Percentiles rank a stretch among this genome's conserved stretches.
These are phyloP conservation scores for Trypanosomatidae sp. DNA, from an alignment of 208 protist genomes.

Conservation along the genomic window DNA sequence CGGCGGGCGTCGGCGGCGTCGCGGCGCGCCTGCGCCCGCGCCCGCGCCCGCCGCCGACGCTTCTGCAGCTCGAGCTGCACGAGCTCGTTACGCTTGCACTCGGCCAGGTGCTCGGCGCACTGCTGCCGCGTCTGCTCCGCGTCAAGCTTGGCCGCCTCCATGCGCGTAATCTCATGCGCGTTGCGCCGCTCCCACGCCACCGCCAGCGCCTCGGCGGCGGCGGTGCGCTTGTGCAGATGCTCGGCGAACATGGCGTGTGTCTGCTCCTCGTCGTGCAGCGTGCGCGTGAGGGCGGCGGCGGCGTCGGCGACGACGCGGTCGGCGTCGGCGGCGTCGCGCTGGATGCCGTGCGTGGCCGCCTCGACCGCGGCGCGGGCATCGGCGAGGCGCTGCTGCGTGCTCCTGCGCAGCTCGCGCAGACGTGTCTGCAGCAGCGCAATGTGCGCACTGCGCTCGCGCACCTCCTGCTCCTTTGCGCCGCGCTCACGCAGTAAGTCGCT, in stretches of 20 bases:
- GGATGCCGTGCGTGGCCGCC: constrained; percentile 48
- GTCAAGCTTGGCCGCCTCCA: constrained; percentile 67
- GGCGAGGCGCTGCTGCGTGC: constrained; percentile 55
- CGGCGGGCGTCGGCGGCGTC: constrained; percentile 21
- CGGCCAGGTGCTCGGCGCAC: constrained; percentile 53
- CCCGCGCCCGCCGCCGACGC: constrained; percentile 21
- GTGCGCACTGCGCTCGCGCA: constrained; percentile 45
- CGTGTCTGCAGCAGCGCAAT: constrained; percentile 43
- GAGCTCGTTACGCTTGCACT: constrained; percentile 34
- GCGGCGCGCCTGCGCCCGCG: constrained; percentile 11
- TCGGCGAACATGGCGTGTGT: constrained; percentile 45
- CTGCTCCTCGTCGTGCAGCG: constrained; percentile 26
- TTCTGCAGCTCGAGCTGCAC: constrained; percentile 30
- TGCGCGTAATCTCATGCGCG: constrained; percentile 55
- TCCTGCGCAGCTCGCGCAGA: constrained; percentile 49
- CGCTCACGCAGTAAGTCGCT: constrained; percentile 67
- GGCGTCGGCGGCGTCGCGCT: constrained; percentile 33
- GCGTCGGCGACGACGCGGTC: constrained; percentile 24
- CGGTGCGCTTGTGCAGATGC: constrained; percentile 55
- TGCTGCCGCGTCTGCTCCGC: constrained; percentile 63
- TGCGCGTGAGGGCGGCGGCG: constrained; percentile 11
- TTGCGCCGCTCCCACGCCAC: constrained; percentile 71
- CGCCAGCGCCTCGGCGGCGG: constrained; percentile 51
- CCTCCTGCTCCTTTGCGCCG: constrained; percentile 60
- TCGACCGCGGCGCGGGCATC: constrained; percentile 42